These are phyloP conservation scores for Orbilia quercus DNA, from an alignment of 2,329 filamentous ascomycete species.

Conservation along the genomic window DNA sequence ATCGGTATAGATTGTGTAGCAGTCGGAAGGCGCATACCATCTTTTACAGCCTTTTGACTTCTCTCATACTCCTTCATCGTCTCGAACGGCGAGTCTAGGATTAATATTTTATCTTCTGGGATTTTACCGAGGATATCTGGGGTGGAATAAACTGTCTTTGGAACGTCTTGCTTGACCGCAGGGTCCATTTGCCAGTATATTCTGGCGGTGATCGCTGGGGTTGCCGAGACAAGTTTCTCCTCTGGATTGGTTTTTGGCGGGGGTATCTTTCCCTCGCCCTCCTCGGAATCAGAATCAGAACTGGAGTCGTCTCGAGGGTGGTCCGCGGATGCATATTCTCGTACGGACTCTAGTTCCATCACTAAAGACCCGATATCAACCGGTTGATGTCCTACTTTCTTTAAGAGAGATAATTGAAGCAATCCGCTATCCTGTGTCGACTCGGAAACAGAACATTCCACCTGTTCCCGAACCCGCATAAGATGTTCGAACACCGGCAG, in stretches of 20 bases:
- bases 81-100: constrained; percentile 14
- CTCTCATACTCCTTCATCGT: constrained; percentile 24
- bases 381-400: background rate
- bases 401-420: constrained; percentile 7
- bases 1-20: constrained; percentile 13
- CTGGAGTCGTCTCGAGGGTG: background rate
- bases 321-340: constrained; percentile 4
- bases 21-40: background rate
- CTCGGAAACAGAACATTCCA: background rate
- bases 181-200: constrained; percentile 11
- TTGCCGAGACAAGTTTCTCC: constrained; percentile 2
- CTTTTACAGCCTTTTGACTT: background rate
- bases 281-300: constrained; percentile 19
- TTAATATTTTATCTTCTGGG: constrained; percentile 8
- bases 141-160: background rate
- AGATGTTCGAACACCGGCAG: constrained; percentile 52
- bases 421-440: background rate
- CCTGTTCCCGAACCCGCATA: background rate
- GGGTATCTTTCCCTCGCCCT: background rate
- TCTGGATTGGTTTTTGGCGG: background rate
- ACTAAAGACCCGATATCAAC: background rate
- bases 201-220: constrained; percentile 10
- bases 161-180: background rate
- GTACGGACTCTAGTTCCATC: constrained; percentile 24
- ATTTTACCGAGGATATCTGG: background rate